phyloP scores from a whole-genome alignment of 768 basidiomycete species.

The Clavaria fumosa region DNA sequence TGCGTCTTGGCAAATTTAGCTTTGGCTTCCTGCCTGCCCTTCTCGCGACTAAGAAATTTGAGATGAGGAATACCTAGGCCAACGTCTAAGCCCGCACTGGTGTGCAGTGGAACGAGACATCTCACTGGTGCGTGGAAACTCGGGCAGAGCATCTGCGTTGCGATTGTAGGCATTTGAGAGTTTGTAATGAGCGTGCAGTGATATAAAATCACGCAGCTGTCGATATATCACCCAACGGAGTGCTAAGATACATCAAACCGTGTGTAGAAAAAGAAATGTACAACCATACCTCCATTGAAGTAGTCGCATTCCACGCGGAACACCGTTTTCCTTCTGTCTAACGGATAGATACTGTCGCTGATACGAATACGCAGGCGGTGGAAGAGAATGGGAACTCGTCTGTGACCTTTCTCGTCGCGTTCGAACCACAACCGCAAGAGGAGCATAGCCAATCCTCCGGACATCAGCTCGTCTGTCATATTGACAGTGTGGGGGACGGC shows the following conservation, averaged over 20 bases:
- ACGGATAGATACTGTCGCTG: conserved; percentile 73
- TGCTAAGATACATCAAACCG: no score
- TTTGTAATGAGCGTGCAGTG: conserved; percentile 78
- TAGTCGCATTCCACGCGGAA: conserved; percentile 95
- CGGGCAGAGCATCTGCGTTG: conserved; percentile 65
- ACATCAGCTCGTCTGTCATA: conserved; percentile 70
- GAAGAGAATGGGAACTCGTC: conserved; percentile 66
- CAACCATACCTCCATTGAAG: conserved; percentile 85
- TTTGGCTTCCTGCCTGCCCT: conserved; percentile 36
- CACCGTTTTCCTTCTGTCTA: conserved; percentile 60
- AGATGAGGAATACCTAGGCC: conserved; percentile 71
- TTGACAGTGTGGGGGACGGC: conserved; percentile 44
- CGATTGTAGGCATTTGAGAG: conserved; percentile 69
- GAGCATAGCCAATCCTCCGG: conserved; percentile 62
- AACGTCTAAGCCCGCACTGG: conserved; percentile 4
- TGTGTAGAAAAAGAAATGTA: no score
- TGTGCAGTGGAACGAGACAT: not conserved
- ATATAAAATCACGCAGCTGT: conserved; percentile 82
- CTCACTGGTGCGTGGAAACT: conserved; percentile 75
- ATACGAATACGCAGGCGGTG: conserved; percentile 73
- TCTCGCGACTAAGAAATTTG: conserved; percentile 58
- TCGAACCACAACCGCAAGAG: conserved; percentile 78
- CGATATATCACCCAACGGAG: conserved; percentile 93
- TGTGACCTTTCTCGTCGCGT: conserved; percentile 67
- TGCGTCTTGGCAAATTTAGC: conserved; percentile 72